Evolutionary conservation across 805 yeast genomes (phyloP).

Genomic region (Debaryomyces castellii): DNA sequence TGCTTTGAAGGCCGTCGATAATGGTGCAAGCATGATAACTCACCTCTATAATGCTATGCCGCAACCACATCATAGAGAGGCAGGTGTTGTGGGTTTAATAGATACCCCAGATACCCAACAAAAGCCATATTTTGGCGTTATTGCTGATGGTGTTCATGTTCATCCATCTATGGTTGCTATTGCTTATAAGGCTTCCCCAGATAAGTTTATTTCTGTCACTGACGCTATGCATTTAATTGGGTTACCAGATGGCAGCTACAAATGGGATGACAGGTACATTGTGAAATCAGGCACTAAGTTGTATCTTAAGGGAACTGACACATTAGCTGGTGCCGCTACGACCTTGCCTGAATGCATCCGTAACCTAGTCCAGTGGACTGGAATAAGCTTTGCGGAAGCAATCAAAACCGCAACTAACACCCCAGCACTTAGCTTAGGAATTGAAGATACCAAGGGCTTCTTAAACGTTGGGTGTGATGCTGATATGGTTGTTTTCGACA

Average conservation of each 20-base stretch:
- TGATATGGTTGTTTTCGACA: conserved; percentile 49
- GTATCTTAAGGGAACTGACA: conserved; percentile 51
- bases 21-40: conserved; percentile 61
- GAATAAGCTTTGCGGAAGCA: conserved; percentile 49
- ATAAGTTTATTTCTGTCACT: conserved; percentile 55
- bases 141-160: conserved; percentile 60
- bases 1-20: conserved; percentile 42
- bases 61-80: conserved; percentile 57
- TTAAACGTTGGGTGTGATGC: conserved; percentile 56
- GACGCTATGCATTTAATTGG: conserved; percentile 62
- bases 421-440: conserved; percentile 50
- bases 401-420: conserved; percentile 54
- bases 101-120: conserved; percentile 25
- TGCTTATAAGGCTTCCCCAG: conserved; percentile 52
- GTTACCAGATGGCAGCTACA: conserved; percentile 54
- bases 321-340: conserved; percentile 64
- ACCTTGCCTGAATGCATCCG: conserved; percentile 50
- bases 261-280: conserved; percentile 50
- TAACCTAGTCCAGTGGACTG: conserved; percentile 51
- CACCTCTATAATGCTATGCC: conserved; percentile 66
- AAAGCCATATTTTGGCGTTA: conserved; percentile 52
- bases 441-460: conserved; percentile 47
- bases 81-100: conserved; percentile 53
- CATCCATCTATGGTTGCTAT: conserved; percentile 51
- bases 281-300: conserved; percentile 48